Conservation (phyloP, 306 rosid species). For the Sophora flavescens region DNA sequence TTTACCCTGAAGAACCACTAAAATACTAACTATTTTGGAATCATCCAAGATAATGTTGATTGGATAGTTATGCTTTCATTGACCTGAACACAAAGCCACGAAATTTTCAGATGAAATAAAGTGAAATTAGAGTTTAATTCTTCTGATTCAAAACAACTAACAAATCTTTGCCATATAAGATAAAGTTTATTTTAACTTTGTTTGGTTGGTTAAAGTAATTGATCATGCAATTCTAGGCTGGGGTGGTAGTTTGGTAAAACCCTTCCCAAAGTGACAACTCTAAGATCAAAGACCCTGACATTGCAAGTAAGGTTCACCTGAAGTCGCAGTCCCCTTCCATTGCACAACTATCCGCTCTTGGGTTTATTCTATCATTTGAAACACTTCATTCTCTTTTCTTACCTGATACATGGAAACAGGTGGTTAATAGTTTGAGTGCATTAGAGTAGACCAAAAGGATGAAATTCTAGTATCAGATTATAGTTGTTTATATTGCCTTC, state of each 20-base stretch:
- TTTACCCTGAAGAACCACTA: slow-evolving; percentile 1
- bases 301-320: too few relatives aligned
- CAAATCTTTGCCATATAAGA: slow-evolving; percentile 7
- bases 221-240: background rate
- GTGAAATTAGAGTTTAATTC: slow-evolving; percentile 13
- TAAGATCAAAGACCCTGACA: too few relatives aligned
- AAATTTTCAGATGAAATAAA: slow-evolving; percentile 1
- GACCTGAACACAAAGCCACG: background rate
- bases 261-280: too few relatives aligned
- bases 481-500: background rate
- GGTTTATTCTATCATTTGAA: slow-evolving; percentile 9
- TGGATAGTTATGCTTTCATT: slow-evolving; percentile 14
- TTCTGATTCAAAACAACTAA: background rate
- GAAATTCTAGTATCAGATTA: slow-evolving; percentile 5
- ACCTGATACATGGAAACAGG: background rate
- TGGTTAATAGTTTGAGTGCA: slow-evolving; percentile 32
- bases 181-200: background rate
- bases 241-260: background rate
- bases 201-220: background rate
- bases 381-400: slow-evolving; percentile 31
- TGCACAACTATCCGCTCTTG: too few relatives aligned
- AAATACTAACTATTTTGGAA: background rate
- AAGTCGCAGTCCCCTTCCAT: too few relatives aligned
- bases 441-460: background rate
- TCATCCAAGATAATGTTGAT: slow-evolving; percentile 14